These are phyloP conservation scores for Atkinsonella hypoxylon DNA, from an alignment of 2,329 filamentous ascomycete genomes.

Conservation along the genomic window DNA sequence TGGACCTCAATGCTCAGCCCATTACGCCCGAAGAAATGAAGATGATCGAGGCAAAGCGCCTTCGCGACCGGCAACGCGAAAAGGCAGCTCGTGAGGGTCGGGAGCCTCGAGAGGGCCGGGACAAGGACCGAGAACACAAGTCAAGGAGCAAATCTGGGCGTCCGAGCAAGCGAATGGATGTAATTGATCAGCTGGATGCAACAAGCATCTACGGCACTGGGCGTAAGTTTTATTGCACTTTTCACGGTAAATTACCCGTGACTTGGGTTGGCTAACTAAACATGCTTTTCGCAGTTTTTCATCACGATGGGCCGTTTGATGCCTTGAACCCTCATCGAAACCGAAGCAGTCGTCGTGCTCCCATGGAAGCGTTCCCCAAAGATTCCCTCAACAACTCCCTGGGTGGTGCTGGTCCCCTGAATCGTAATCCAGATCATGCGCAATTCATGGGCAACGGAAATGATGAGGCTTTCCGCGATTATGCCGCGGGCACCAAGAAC, in stretches of 20 bases:
- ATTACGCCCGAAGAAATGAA: conserved; percentile 42
- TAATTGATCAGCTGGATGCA: conserved; percentile 94
- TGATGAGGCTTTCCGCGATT: conserved; percentile 82
- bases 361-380: conserved; percentile 93
- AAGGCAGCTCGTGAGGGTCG: conserved; percentile 4
- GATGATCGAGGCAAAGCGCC: conserved; percentile 24
- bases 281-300: conserved; percentile 58
- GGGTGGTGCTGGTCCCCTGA: conserved; percentile 76
- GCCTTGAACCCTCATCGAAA: conserved; percentile 93
- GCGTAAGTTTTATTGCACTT: conserved; percentile 43
- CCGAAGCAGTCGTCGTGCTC: conserved; percentile 68
- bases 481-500: conserved; percentile 31
- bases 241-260: no score
- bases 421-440: conserved; percentile 69
- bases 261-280: not conserved
- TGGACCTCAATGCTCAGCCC: conserved; percentile 44
- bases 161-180: conserved; percentile 52
- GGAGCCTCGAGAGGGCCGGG: conserved; percentile 30
- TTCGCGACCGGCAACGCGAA: conserved; percentile 14
- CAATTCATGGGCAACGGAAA: conserved; percentile 72
- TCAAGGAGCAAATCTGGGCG: conserved; percentile 38
- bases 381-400: conserved; percentile 87
- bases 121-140: conserved; percentile 23
- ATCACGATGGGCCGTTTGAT: conserved; percentile 95
- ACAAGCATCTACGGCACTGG: conserved; percentile 92